Evolutionary conservation across 2,329 filamentous ascomycete genomes (phyloP).

Genomic region (Microcyclospora tardicrescens): DNA sequence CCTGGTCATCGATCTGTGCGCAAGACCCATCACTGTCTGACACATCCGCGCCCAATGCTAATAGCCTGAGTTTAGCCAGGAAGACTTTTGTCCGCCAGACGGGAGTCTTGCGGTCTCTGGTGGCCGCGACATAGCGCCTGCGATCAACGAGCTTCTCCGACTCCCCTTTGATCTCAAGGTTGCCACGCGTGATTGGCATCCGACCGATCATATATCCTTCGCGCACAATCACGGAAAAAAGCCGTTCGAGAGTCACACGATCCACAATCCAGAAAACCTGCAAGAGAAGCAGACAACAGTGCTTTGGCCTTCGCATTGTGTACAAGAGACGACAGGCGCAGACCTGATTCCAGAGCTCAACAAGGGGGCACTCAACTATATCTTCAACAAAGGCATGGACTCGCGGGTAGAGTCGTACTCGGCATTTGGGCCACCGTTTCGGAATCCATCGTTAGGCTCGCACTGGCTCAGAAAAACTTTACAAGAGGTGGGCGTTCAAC

Average conservation of each 20-base stretch:
- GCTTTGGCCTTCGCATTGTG: conserved; percentile 86
- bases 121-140: conserved; percentile 55
- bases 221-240: conserved; percentile 63
- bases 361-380: conserved; percentile 41
- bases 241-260: conserved; percentile 55
- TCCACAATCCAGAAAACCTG: conserved; percentile 56
- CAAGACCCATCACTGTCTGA: not conserved
- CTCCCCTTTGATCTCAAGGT: conserved; percentile 62
- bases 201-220: conserved; percentile 73
- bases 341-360: conserved; percentile 62
- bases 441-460: conserved; percentile 42
- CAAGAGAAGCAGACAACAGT: conserved; percentile 47
- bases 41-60: not conserved
- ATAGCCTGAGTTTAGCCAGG: conserved; percentile 47
- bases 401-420: conserved; percentile 81
- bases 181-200: conserved; percentile 91
- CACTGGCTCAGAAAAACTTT: conserved; percentile 51
- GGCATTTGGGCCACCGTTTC: conserved; percentile 73
- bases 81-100: conserved; percentile 84
- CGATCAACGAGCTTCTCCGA: conserved; percentile 61
- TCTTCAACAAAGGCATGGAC: conserved; percentile 69
- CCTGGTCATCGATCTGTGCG: conserved; percentile 5
- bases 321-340: conserved; percentile 60
- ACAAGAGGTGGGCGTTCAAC: conserved; percentile 46
- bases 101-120: conserved; percentile 71